These are phyloP conservation scores for Sesbania bispinosa DNA, from an alignment of 306 rosid genomes.

Conservation along the genomic window DNA sequence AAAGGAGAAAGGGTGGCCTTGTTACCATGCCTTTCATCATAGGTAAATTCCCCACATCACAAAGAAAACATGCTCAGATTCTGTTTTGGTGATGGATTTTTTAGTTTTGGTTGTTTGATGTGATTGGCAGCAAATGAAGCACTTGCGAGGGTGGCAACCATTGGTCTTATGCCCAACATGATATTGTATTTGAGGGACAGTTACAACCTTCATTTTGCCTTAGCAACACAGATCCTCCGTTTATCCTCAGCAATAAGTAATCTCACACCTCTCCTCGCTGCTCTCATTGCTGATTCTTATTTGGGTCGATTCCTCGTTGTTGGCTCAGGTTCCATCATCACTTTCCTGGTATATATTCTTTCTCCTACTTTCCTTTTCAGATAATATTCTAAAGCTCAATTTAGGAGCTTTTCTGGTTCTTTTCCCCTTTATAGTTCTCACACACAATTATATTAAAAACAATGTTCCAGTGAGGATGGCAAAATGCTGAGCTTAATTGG, in stretches of 20 bases:
- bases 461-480: background rate
- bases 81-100: background rate
- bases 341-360: conserved; percentile 36
- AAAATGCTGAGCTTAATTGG: background rate
- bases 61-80: background rate
- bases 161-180: conserved; percentile 63
- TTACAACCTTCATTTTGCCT: conserved; percentile 45
- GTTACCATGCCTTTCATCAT: conserved; percentile 63
- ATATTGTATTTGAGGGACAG: conserved; percentile 47
- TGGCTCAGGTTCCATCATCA: conserved; percentile 45
- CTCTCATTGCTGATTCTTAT: conserved; percentile 64
- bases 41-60: conserved; percentile 25
- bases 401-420: background rate
- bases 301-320: conserved; percentile 60
- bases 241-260: conserved; percentile 46
- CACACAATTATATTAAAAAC: background rate
- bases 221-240: conserved; percentile 39
- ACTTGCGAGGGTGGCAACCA: conserved; percentile 52
- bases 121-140: conserved; percentile 59
- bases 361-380: background rate
- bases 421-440: background rate
- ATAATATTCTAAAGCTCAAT: background rate
- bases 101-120: background rate
- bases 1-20: conserved; percentile 43
- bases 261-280: conserved; percentile 58